Conservation (phyloP, 2,329 filamentous ascomycete species). For the Aureobasidium vineae region DNA sequence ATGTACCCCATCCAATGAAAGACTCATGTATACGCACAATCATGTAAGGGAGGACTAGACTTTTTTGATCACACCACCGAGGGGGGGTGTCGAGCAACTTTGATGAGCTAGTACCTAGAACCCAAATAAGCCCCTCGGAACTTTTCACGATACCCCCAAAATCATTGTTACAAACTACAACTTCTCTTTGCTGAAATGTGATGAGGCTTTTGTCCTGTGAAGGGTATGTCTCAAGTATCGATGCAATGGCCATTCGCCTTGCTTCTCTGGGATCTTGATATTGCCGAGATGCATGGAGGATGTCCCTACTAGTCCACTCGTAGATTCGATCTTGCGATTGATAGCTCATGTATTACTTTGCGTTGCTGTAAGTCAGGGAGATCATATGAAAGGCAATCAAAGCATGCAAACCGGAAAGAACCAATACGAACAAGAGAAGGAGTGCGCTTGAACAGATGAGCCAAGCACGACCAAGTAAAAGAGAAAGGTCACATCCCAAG, state of each 20-base stretch:
- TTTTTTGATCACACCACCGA: background rate
- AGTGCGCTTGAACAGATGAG: no score
- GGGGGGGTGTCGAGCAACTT: background rate
- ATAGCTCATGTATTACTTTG: no score
- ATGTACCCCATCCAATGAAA: conserved; percentile 9
- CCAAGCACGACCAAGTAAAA: no score
- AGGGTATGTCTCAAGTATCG: no score
- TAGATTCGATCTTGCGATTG: no score
- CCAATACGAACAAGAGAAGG: background rate
- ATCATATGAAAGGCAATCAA: no score
- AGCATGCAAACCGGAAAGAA: background rate
- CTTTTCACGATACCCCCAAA: conserved; percentile 11
- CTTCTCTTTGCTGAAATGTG: background rate
- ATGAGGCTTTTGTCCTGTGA: background rate
- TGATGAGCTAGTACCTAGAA: conserved; percentile 17
- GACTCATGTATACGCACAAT: conserved; percentile 27
- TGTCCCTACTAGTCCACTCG: no score
- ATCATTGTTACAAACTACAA: background rate
- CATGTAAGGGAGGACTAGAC: conserved; percentile 27
- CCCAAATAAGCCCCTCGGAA: background rate
- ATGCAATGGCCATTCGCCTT: no score
- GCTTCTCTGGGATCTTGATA: background rate
- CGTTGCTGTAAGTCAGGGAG: no score
- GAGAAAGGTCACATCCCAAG: no score
- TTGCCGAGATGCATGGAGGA: background rate